Percentiles rank a stretch among this genome's conserved stretches.
These are phyloP conservation scores for Agaricus blazei DNA, from an alignment of 768 basidiomycete genomes.

Conservation along the genomic window DNA sequence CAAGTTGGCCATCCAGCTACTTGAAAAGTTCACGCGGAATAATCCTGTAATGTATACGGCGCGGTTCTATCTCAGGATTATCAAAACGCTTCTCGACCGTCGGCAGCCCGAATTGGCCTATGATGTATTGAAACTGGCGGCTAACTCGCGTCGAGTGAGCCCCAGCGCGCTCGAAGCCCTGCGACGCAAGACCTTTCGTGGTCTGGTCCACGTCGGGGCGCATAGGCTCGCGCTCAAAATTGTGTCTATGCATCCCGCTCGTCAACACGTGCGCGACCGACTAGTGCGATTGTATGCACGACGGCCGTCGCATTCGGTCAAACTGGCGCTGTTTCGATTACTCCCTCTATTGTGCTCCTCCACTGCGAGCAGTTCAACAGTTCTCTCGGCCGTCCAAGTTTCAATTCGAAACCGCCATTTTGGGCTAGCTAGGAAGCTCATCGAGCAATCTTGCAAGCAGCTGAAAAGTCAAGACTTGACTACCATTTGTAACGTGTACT, in stretches of 20 bases:
- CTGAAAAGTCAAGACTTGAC: slow-evolving; percentile 31
- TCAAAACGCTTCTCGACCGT: slow-evolving; percentile 33
- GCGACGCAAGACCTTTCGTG: slow-evolving; percentile 24
- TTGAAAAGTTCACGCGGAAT: slow-evolving; percentile 31
- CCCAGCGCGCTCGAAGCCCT: slow-evolving; percentile 18
- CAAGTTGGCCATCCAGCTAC: slow-evolving; percentile 28
- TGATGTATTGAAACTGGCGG: slow-evolving; percentile 21
- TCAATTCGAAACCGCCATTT: slow-evolving; percentile 37
- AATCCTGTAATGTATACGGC: slow-evolving; percentile 35
- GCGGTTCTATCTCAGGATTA: slow-evolving; percentile 32
- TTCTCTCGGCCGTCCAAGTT: slow-evolving; percentile 30
- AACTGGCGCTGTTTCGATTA: neutral
- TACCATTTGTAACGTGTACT: slow-evolving; percentile 50
- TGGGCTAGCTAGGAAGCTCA: slow-evolving; percentile 39
- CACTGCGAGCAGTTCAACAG: slow-evolving; percentile 19
- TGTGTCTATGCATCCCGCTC: neutral
- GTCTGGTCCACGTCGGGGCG: slow-evolving; percentile 23
- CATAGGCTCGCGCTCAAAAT: neutral
- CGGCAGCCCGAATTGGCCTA: slow-evolving; percentile 33
- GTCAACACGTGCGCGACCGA: neutral
- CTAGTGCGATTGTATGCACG: neutral
- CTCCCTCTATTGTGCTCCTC: neutral
- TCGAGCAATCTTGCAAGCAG: slow-evolving; percentile 21
- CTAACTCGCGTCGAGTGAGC: slow-evolving; percentile 15
- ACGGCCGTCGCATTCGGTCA: neutral